phyloP scores from a whole-genome alignment of 805 yeast genomes.

The Metschnikowia anglica region DNA sequence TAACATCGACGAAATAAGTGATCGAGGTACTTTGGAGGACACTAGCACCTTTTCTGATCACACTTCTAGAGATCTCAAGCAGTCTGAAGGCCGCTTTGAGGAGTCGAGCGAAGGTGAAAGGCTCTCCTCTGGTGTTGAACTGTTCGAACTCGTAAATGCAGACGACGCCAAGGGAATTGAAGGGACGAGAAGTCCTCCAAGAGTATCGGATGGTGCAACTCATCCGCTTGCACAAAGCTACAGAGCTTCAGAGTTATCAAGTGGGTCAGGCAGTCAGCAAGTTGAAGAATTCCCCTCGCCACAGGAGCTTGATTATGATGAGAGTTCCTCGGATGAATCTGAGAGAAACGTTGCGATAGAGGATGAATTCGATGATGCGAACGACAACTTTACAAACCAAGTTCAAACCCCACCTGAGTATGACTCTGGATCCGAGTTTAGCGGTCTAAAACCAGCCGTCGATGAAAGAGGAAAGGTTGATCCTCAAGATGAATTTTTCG shows the following conservation, averaged over 20 bases:
- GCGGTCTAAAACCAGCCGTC: slow-evolving; percentile 37
- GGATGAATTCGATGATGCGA: slow-evolving; percentile 35
- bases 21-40: slow-evolving; percentile 39
- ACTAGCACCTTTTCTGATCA: slow-evolving; percentile 10
- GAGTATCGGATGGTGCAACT: background rate
- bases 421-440: slow-evolving; percentile 39
- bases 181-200: slow-evolving; percentile 2
- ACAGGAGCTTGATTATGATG: slow-evolving; percentile 52
- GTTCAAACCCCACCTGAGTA: slow-evolving; percentile 16
- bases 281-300: slow-evolving; percentile 62
- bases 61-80: slow-evolving; percentile 11
- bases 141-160: slow-evolving; percentile 54
- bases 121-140: slow-evolving; percentile 47
- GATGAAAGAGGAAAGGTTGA: slow-evolving; percentile 2
- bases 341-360: slow-evolving; percentile 25
- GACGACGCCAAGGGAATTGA: slow-evolving; percentile 41
- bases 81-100: slow-evolving; percentile 18
- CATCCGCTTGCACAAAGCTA: slow-evolving; percentile 16
- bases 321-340: slow-evolving; percentile 45
- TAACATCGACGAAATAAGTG: slow-evolving; percentile 44
- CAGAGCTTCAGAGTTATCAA: slow-evolving; percentile 9
- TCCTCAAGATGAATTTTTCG: slow-evolving; percentile 31
- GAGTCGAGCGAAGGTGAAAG: slow-evolving; percentile 39
- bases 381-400: slow-evolving; percentile 26
- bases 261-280: slow-evolving; percentile 10